Evolutionary conservation across 768 basidiomycete genomes (phyloP), one percentile per base, ranked within the genome.

Genomic region (Xerocomellus amylosporus): DNA sequence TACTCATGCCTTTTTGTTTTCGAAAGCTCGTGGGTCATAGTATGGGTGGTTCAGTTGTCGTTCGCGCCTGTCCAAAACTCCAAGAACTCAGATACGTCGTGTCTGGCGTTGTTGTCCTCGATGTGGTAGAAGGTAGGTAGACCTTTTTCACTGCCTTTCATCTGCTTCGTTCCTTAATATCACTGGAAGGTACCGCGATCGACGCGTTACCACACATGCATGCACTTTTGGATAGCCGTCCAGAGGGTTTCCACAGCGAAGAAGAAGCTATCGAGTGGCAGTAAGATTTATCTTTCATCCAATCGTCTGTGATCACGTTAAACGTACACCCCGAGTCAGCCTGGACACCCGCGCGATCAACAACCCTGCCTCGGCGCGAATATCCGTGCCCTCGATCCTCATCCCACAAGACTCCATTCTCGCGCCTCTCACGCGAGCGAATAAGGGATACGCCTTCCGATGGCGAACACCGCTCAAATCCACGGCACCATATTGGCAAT

Each of bases 221-320:
- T 55, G 84, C 78, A 39, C 82, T 98, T 34, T 79, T 99, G 30
- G 87, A 89, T 53, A 82, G 86, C 26, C 83, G 94, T 12, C 97
- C 96, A 8, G 86, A 85, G 45, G 87, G 88, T 0, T 99, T 98
- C 68, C 81, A 83, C 49, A 89, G 82, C 41, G 73, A 87, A 8
- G 89, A 95, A 66, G 88, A 88, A 49, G 94, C 89, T 0, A 84
- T 99, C 39, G 86, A 91, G 55, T 99, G 97, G 97, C 96, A 98
- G 94, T 98, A 71, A 65, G 94, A 22, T 4, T 28, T 56, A 26
- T 2, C 10, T 19, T 39, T n/a, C 3, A 28, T 17, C 9, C 5
- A 7, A 15, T 38, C n/a, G 22, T 7, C 4, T 3, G 20, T 38
- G 38, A 46, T n/a, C 19, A n/a, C 26, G 20, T 39, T 38, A n/a